Evolutionary conservation across 2,329 filamentous ascomycete species (phyloP).

Genomic region (Fusarium vanettenii): DNA sequence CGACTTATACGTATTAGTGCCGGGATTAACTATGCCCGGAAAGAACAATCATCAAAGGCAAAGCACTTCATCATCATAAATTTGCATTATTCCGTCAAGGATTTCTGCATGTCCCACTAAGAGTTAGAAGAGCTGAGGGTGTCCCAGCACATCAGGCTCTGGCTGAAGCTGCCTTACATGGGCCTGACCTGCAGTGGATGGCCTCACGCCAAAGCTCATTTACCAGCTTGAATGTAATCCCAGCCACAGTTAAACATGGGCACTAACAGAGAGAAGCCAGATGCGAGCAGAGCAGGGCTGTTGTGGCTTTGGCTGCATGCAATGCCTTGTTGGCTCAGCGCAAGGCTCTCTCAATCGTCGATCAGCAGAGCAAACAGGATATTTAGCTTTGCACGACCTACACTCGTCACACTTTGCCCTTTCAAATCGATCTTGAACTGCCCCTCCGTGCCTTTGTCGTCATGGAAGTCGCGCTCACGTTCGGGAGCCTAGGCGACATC

Average conservation of each 20-base stretch:
- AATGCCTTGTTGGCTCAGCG: not conserved
- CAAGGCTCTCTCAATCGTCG: not conserved
- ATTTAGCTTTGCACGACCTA: not conserved
- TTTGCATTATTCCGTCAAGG: not conserved
- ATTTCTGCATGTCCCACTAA: not conserved
- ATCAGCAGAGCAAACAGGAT: no score
- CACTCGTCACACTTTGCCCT: not conserved
- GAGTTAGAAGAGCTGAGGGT: not conserved
- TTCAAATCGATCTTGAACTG: not conserved
- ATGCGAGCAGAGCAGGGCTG: not conserved
- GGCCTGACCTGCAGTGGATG: not conserved
- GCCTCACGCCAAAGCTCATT: not conserved
- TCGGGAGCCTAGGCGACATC: not conserved
- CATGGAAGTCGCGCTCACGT: not conserved
- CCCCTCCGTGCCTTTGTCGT: fast-evolving
- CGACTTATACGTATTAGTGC: not conserved
- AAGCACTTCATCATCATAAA: not conserved
- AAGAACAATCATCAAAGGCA: not conserved
- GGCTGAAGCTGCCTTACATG: not conserved
- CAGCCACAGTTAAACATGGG: not conserved
- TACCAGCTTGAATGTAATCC: not conserved
- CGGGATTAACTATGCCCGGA: not conserved
- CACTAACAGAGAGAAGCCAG: fast-evolving
- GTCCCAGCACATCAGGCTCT: not conserved
- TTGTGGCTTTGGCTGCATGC: not conserved